phyloP scores from a whole-genome alignment of 495 filamentous ascomycete species.

The Penicillium riverlandense region DNA sequence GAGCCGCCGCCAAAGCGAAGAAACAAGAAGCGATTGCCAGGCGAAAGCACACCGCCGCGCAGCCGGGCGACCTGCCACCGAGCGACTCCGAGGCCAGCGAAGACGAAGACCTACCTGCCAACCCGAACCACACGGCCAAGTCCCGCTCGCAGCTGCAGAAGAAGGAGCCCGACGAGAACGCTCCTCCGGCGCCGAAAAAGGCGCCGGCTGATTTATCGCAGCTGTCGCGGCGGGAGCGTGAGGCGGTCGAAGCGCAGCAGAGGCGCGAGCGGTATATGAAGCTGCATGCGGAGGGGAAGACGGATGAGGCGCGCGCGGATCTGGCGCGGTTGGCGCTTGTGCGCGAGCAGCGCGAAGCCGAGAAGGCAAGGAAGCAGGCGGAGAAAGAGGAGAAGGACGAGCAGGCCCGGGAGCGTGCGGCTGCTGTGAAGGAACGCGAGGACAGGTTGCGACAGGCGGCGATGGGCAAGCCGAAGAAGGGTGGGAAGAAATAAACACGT shows the following conservation, averaged over 20 bases:
- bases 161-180: constrained; percentile 17
- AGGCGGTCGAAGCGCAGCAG: constrained; percentile 80
- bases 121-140: constrained; percentile 81
- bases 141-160: constrained; percentile 53
- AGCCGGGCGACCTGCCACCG: constrained; percentile 77
- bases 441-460: constrained; percentile 26
- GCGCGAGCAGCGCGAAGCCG: constrained; percentile 77
- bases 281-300: constrained; percentile 92
- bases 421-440: constrained; percentile 25
- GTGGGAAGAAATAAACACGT: constrained; percentile 31
- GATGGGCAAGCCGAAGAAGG: constrained; percentile 25
- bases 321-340: constrained; percentile 74
- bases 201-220: constrained; percentile 30
- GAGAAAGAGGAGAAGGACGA: constrained; percentile 71
- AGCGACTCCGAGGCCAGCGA: constrained; percentile 52
- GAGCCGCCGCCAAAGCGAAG: constrained; percentile 79
- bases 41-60: constrained; percentile 53
- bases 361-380: constrained; percentile 70
- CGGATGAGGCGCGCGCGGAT: constrained; percentile 92
- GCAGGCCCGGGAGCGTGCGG: constrained; percentile 40
- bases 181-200: constrained; percentile 13
- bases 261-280: constrained; percentile 89
- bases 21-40: constrained; percentile 82
- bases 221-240: constrained; percentile 75
- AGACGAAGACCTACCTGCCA: constrained; percentile 65